Evolutionary conservation across 495 filamentous ascomycete genomes (phyloP).

Genomic region (Amniculicola lignicola): DNA sequence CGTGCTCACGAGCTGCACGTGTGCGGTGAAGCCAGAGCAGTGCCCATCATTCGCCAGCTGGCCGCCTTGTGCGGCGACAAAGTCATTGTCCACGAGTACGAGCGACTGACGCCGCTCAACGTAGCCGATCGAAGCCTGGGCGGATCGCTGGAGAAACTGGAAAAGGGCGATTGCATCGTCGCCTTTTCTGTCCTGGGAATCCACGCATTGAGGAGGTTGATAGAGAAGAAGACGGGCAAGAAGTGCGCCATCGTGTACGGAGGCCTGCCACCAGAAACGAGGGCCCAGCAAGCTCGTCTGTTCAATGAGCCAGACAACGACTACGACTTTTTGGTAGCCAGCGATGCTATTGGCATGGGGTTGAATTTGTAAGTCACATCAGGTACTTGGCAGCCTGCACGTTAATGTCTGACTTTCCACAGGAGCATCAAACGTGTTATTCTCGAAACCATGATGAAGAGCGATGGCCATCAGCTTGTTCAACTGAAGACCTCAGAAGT

Average conservation of each 20-base stretch:
- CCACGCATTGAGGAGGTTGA: slow-evolving; percentile 71
- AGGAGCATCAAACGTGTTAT: slow-evolving; percentile 86
- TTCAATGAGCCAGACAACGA: slow-evolving; percentile 95
- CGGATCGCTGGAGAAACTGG: slow-evolving; percentile 60
- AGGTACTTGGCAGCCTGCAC: background rate
- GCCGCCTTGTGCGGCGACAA: slow-evolving; percentile 78
- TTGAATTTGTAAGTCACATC: slow-evolving; percentile 67
- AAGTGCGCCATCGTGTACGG: slow-evolving; percentile 93
- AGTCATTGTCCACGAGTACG: slow-evolving; percentile 73
- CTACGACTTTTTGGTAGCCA: slow-evolving; percentile 90
- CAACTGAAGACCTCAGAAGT: slow-evolving; percentile 68
- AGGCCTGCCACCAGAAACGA: slow-evolving; percentile 83
- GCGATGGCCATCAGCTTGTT: slow-evolving; percentile 50
- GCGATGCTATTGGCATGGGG: slow-evolving; percentile 97
- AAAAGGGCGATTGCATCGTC: slow-evolving; percentile 89
- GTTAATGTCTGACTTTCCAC: background rate
- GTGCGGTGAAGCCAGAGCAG: slow-evolving; percentile 82
- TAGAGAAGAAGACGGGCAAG: slow-evolving; percentile 70
- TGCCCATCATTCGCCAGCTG: slow-evolving; percentile 76
- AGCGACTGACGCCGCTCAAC: slow-evolving; percentile 75
- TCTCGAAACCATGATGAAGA: slow-evolving; percentile 75
- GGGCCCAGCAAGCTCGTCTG: slow-evolving; percentile 81
- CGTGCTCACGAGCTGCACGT: slow-evolving; percentile 86
- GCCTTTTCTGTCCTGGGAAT: slow-evolving; percentile 78
- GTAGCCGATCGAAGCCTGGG: slow-evolving; percentile 59